Evolutionary conservation across 768 basidiomycete genomes (phyloP).

Genomic region (Scleroderma citrinum): DNA sequence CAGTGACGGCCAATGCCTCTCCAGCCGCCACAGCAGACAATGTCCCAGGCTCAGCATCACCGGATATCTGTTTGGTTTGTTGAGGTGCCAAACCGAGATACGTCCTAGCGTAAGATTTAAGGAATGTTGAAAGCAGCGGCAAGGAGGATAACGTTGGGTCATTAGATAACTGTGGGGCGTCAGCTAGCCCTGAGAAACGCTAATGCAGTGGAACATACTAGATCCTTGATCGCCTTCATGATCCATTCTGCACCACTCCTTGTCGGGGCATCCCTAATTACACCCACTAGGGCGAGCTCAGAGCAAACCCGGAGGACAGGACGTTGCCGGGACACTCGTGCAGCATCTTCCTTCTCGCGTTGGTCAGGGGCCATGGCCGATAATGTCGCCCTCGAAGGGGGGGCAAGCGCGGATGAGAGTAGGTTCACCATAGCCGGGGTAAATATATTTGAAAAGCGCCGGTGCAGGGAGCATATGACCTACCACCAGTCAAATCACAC

Average conservation of each 20-base stretch:
- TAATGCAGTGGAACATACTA: slow-evolving; percentile 47
- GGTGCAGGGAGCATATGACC: slow-evolving; percentile 86
- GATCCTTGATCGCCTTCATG: slow-evolving; percentile 78
- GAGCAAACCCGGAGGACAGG: slow-evolving; percentile 82
- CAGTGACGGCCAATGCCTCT: slow-evolving; percentile 34
- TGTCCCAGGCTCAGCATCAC: slow-evolving; percentile 49
- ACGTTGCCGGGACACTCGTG: slow-evolving; percentile 74
- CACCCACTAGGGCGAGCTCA: slow-evolving; percentile 83
- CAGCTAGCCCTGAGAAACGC: slow-evolving; percentile 8
- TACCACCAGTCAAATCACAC: slow-evolving; percentile 26
- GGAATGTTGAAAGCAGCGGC: slow-evolving; percentile 85
- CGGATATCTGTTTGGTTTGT: slow-evolving; percentile 53
- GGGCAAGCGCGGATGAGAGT: slow-evolving; percentile 50
- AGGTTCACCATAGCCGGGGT: slow-evolving; percentile 62
- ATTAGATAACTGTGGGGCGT: slow-evolving; percentile 62
- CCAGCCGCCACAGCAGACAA: slow-evolving; percentile 37
- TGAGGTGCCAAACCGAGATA: slow-evolving; percentile 74
- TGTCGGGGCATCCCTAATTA: slow-evolving; percentile 66
- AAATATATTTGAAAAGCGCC: slow-evolving; percentile 77
- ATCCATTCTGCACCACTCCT: slow-evolving; percentile 83
- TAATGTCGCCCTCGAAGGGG: slow-evolving; percentile 53
- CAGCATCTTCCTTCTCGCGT: slow-evolving; percentile 86
- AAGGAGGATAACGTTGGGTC: slow-evolving; percentile 84
- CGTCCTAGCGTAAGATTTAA: slow-evolving; percentile 86
- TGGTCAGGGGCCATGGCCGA: slow-evolving; percentile 65